Evolutionary conservation across 495 filamentous ascomycete species (phyloP), one percentile per base, ranked within the genome.

Genomic region (Lasiosphaeris hirsuta): DNA sequence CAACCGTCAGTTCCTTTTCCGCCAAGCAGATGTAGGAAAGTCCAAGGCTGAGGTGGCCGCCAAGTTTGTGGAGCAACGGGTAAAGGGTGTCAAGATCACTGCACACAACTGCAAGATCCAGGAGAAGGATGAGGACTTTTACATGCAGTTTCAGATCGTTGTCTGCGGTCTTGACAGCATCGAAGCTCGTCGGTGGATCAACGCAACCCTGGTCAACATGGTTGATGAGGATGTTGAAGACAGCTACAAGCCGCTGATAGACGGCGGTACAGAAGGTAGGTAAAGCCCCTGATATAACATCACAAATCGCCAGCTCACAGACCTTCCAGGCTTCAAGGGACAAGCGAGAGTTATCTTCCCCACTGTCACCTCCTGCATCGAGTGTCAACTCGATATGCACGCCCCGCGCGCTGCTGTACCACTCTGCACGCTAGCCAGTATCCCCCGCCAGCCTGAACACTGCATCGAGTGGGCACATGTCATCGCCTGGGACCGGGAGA

Each of bases 381-480:
- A 99, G 77, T 99, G 95, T 66, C 96, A 97, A 60, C 83, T 99
- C 47, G 93, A 97, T 69, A 96, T 99, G 88, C 92, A 97, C 69
- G 90, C 95, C 8, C 95, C 95, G 34, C 83, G 90, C 47, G 88
- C 92, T 18, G 90, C 93, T 9, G 95, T 99, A 10, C 94, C 95
- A 1, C 86, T 99, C 30, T 99, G 95, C 73, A 99, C 95, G 0
- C 83, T 99, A 58, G 95, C 95, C 33, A 93, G 90, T 38, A 97
- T 99, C 60, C 95, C 95, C 4, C 89, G 95, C 14, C 95, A 99
- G 68, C 95, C 95, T 19, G 90, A 96, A 67, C 95, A 99, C 70
- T 99, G 95, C 69, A 92, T 99, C 72, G 95, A 99, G 71, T 99
- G 95, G 95, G 95, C 95, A 13, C 91, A 96, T 68, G 90, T 97